Evolutionary conservation across 208 protist species (phyloP).

Genomic region (Leishmania braziliensis): DNA sequence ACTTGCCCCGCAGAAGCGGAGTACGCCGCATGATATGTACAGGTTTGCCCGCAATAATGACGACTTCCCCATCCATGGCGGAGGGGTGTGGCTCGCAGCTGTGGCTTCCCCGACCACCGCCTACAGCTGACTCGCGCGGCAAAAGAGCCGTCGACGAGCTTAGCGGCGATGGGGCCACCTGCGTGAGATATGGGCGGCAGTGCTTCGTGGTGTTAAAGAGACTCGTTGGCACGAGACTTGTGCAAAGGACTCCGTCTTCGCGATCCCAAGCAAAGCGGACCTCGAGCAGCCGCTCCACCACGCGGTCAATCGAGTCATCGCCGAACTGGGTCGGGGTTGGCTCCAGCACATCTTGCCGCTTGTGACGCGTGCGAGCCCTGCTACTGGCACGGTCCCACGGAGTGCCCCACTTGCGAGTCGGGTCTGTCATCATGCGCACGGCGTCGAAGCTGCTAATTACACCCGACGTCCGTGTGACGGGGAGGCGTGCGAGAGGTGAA

Average conservation of each 20-base stretch:
- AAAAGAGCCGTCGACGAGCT: constrained; percentile 8
- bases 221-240: constrained; percentile 59
- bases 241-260: constrained; percentile 68
- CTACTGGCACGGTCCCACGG: constrained; percentile 59
- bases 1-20: constrained; percentile 18
- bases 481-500: constrained; percentile 37
- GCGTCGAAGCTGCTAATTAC: constrained; percentile 47
- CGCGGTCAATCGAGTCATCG: constrained; percentile 59
- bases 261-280: constrained; percentile 86
- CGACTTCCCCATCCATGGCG: constrained; percentile 16
- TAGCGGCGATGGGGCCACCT: constrained; percentile 7
- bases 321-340: constrained; percentile 51
- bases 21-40: constrained; percentile 26
- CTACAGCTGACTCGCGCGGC: neutral
- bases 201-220: constrained; percentile 57
- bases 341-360: constrained; percentile 79
- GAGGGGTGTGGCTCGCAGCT: neutral
- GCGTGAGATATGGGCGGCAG: constrained; percentile 53
- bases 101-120: neutral
- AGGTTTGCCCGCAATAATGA: constrained; percentile 31
- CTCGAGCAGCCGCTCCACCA: constrained; percentile 65
- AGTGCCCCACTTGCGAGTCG: constrained; percentile 45
- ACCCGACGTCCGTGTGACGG: constrained; percentile 30
- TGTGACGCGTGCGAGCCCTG: constrained; percentile 36
- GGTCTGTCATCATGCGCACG: constrained; percentile 68